Evolutionary conservation across 202 grass and related monocot genomes (phyloP).

Genomic region (Dendrocalamus latiflorus): DNA sequence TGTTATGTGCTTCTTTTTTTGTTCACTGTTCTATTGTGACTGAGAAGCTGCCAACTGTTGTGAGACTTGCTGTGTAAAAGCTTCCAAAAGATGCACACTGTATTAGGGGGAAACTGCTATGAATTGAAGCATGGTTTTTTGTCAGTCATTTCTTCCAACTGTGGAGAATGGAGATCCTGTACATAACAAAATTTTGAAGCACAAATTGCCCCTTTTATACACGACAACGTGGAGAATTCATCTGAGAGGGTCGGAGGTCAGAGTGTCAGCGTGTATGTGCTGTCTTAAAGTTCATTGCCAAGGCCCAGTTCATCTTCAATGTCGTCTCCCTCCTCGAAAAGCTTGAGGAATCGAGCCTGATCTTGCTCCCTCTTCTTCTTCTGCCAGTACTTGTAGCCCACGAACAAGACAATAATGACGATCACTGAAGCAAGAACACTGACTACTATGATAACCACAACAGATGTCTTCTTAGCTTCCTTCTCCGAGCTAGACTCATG

Average conservation of each 20-base stretch:
- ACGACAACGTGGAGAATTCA: not conserved
- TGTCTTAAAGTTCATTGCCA: constrained; percentile 51
- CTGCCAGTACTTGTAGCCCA: constrained; percentile 69
- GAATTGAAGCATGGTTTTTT: not conserved
- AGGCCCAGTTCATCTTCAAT: constrained; percentile 89
- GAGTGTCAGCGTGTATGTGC: not conserved
- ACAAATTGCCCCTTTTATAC: constrained; percentile 30
- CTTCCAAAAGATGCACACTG: not conserved
- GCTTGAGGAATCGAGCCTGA: constrained; percentile 77
- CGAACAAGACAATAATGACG: constrained; percentile 35
- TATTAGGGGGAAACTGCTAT: not conserved
- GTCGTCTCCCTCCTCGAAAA: constrained; percentile 86
- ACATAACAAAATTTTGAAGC: constrained; percentile 17
- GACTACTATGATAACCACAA: constrained; percentile 35
- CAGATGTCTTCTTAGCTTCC: constrained; percentile 41
- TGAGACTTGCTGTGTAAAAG: not conserved
- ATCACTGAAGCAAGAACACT: constrained; percentile 58
- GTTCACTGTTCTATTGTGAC: too few species aligned
- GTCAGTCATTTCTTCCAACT: constrained; percentile 7
- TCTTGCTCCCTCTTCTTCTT: constrained; percentile 77
- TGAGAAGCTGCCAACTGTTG: not conserved
- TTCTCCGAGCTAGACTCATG: constrained; percentile 4
- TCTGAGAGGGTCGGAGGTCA: not conserved
- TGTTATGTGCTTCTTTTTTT: not conserved
- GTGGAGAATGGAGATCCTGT: not conserved